phyloP scores from a whole-genome alignment of 306 rosid genomes.

The Senna tora region DNA sequence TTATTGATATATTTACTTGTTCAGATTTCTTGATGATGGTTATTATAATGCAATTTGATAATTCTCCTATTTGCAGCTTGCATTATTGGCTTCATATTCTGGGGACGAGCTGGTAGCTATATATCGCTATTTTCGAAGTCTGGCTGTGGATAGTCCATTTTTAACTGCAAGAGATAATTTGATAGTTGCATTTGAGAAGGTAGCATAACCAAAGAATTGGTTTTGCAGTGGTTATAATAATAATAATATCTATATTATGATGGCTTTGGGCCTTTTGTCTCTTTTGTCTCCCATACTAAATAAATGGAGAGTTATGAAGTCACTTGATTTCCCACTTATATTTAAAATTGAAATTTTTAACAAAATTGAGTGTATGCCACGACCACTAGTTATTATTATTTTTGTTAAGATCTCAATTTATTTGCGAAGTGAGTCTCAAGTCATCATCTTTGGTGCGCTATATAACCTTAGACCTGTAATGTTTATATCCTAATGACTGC shows the following conservation, averaged over 20 bases:
- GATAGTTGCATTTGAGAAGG: constrained; percentile 97
- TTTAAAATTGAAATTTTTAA: no score
- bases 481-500: constrained; percentile 24
- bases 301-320: no score
- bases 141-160: constrained; percentile 89
- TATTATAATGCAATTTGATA: constrained; percentile 26
- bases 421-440: constrained; percentile 1
- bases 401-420: neutral
- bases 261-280: no score
- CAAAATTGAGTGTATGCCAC: no score
- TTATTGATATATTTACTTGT: neutral
- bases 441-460: neutral
- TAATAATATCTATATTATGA: no score
- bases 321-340: no score
- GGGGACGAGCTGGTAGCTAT: constrained; percentile 81
- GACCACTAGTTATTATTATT: no score
- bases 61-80: constrained; percentile 62
- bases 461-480: neutral
- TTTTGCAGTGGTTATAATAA: constrained; percentile 5
- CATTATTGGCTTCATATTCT: constrained; percentile 89
- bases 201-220: constrained; percentile 26
- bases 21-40: constrained; percentile 11
- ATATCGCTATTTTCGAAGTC: constrained; percentile 89
- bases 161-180: constrained; percentile 91
- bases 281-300: no score